A percentile compares a stretch with the other conserved stretches of the same genome.
phyloP scores from a whole-genome alignment of 352 stramenopile genomes.

The Thalassiosira exigua region DNA sequence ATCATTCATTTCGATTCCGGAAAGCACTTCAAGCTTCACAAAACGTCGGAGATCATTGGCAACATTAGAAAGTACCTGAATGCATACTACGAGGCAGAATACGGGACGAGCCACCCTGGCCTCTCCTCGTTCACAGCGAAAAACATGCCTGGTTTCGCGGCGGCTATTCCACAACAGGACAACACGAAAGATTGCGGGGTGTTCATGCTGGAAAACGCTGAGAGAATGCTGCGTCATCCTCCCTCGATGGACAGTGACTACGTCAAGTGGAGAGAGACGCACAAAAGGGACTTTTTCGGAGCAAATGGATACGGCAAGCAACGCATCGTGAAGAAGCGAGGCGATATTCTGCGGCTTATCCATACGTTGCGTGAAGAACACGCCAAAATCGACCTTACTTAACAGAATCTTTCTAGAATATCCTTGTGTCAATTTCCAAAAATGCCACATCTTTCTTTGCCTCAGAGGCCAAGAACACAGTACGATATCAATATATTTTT shows the following conservation, averaged over 20 bases:
- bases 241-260: slow-evolving; percentile 44
- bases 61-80: slow-evolving; percentile 57
- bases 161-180: slow-evolving; percentile 86
- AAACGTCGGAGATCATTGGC: slow-evolving; percentile 30
- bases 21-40: slow-evolving; percentile 60
- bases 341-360: slow-evolving; percentile 50
- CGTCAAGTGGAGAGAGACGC: slow-evolving; percentile 26
- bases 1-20: slow-evolving; percentile 59
- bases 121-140: slow-evolving; percentile 27
- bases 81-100: slow-evolving; percentile 50
- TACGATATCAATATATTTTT: too few species aligned
- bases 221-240: slow-evolving; percentile 40
- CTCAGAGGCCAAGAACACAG: too few species aligned
- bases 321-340: slow-evolving; percentile 51
- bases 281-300: slow-evolving; percentile 45
- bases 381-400: too few species aligned
- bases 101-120: slow-evolving; percentile 23
- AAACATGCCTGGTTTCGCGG: slow-evolving; percentile 60
- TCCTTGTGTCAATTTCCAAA: too few species aligned
- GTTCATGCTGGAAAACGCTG: slow-evolving; percentile 58
- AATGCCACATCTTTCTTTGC: too few species aligned
- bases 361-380: slow-evolving; percentile 21
- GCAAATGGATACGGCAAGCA: slow-evolving; percentile 48
- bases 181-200: slow-evolving; percentile 90
- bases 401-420: too few species aligned